Evolutionary conservation across 352 stramenopile species (phyloP), one percentile per base, ranked within the genome.

Genomic region (Thraustotheca clavata): DNA sequence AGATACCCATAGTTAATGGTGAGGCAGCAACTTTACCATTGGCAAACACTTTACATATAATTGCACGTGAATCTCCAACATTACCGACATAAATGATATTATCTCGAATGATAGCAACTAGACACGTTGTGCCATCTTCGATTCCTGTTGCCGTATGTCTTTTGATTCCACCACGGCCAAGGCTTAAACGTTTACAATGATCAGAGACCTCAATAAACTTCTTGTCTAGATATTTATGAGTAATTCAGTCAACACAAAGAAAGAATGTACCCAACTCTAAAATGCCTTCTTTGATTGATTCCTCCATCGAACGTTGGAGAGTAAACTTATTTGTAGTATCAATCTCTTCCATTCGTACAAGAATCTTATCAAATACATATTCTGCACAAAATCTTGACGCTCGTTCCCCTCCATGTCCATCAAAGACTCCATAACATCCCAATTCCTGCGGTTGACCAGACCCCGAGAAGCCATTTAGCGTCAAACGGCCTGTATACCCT

Each of bases 361-460:
- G 67, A 38, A 92, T 89, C 32, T 79, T 76, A 0, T 62, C 62
- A 60, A 93, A 91, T 14, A 88, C 71, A 54, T 86, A 74, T 67
- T 94, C 78, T 31, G 80, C 84, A 29, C 77, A 89, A 71, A 86
- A 91, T 35, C 79, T 75, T 47, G 84, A 88, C 46, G 84, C 84
- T 59, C 82, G 80, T 67, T 91, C 83, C 46, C 84, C 80, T 9
- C 80, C 78, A 54, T 94, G 84, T 59, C 84, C 84, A 52, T 94
- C 84, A 62, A 94, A 94, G 29, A 94, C 73, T 36, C 84, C 84
- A 65, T 89, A 94, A 60, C 79, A 91, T 29, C 82, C 84, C 24
- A 33, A 27, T 31, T 55, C 38, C 20, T 65, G 18, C 48, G 73
- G 73, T 18, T 76, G 77, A 0, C 71, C 61, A 16, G 73, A 76